Evolutionary conservation across 306 rosid genomes (phyloP), one percentile per base, ranked within the genome.

Genomic region (Gleditsia sinensis): DNA sequence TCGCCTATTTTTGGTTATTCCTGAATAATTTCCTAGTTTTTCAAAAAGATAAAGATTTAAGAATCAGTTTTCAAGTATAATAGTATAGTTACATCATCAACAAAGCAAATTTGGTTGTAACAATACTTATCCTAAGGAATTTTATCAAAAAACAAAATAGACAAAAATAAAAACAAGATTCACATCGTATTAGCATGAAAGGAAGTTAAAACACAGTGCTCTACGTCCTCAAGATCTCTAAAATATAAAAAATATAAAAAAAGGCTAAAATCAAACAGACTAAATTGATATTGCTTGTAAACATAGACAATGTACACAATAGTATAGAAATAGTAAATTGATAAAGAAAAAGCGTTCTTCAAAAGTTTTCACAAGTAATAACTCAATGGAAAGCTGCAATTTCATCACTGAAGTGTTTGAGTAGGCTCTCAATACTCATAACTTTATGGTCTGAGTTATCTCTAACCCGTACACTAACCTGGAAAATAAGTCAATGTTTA

Each of bases 401-500:
- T 77, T 94, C 90, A 2, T 82, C 86, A 81, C 76, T 72, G 75
- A 94, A 94, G 71, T 76, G 93, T 57, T 62, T 36, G 76, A 94
- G 94, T 42, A 94, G 78, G 45, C 71, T 56, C 67, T 91, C 98
- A 17, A 86, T 82, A 49, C 84, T 87, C 94, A 78, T 88, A 21
- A 84, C 93, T 0, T 80, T 65, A 62, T 86, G 91, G 56, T 90
- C 96, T 21, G 72, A 86, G 63, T 76, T 76, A 66, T 90, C 97
- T 82, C 98, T 87, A 48, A 91, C 90, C 7, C 97, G 86, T 60
- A 91, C 96, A 63, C 98, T 94, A 80, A 94, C 97, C 98, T 94
- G 95, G 64, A 85, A 80, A 75, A 71, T 4, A 43, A 77, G 32
- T 43, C 82, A 75, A 53, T 75, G 64, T 50, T 77, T 67, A 81